A percentile compares a stretch with the other conserved stretches of the same genome.
phyloP scores from a whole-genome alignment of 2,329 filamentous ascomycete genomes.

The Verticillium longisporum region DNA sequence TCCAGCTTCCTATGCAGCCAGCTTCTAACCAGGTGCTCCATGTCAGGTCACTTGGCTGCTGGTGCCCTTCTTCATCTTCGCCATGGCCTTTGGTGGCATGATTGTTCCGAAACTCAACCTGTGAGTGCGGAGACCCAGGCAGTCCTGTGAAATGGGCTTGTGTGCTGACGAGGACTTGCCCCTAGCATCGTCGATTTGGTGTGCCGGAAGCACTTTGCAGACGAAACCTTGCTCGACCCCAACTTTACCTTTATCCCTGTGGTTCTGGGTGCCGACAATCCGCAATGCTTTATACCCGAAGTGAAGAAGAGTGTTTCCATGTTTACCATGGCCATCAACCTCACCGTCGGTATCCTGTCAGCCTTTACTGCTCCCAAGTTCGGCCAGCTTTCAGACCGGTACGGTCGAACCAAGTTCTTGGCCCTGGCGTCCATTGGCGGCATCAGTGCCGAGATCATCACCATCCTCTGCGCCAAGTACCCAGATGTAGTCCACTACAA shows the following conservation, averaged over 20 bases:
- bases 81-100: slow-evolving; percentile 78
- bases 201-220: slow-evolving; percentile 74
- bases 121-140: slow-evolving; percentile 27
- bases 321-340: slow-evolving; percentile 69
- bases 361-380: slow-evolving; percentile 77
- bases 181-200: slow-evolving; percentile 68
- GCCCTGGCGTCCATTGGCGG: slow-evolving; percentile 68
- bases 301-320: slow-evolving; percentile 71
- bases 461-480: slow-evolving; percentile 69
- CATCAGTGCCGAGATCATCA: slow-evolving; percentile 66
- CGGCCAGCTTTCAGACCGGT: slow-evolving; percentile 79
- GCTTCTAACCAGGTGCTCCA: slow-evolving; percentile 27
- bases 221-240: slow-evolving; percentile 53
- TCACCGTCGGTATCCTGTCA: slow-evolving; percentile 70
- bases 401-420: slow-evolving; percentile 71
- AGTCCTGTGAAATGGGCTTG: background rate
- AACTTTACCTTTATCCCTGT: slow-evolving; percentile 56
- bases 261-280: slow-evolving; percentile 61
- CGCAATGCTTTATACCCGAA: slow-evolving; percentile 72
- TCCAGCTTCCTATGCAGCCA: background rate
- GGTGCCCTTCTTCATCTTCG: slow-evolving; percentile 72
- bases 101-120: slow-evolving; percentile 84
- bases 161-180: background rate
- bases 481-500: slow-evolving; percentile 68
- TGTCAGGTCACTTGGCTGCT: slow-evolving; percentile 85